These are phyloP conservation scores for Papiliotrema fonsecae DNA, from an alignment of 1,284 basidiomycete species.

Conservation along the genomic window DNA sequence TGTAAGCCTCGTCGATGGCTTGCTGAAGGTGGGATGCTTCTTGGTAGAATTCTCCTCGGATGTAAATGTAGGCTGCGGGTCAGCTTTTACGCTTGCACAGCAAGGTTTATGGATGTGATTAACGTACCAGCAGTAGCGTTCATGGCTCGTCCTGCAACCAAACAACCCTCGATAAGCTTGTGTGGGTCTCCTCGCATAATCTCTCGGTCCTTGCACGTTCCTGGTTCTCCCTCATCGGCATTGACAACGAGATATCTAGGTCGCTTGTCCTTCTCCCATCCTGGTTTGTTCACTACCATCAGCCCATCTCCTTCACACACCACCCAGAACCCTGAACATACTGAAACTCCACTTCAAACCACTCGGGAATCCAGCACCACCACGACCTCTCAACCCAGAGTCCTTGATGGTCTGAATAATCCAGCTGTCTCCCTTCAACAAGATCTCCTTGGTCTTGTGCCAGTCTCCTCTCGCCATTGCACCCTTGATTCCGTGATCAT, in stretches of 20 bases:
- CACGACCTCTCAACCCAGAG: constrained; percentile 90
- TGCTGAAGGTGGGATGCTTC: constrained; percentile 90
- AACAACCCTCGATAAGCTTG: constrained; percentile 95
- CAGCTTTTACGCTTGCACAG: not conserved
- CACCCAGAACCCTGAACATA: constrained; percentile 39
- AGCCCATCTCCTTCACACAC: not conserved
- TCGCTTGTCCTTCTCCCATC: constrained; percentile 91
- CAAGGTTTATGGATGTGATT: not conserved
- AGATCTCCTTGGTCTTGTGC: constrained; percentile 94
- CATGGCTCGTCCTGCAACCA: constrained; percentile 96
- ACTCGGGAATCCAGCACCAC: constrained; percentile 95
- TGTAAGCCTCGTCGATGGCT: constrained; percentile 93
- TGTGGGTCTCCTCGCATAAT: constrained; percentile 97
- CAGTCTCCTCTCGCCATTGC: constrained; percentile 90
- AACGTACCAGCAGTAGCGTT: constrained; percentile 73
- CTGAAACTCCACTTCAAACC: constrained; percentile 97
- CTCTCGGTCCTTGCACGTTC: constrained; percentile 98
- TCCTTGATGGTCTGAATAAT: constrained; percentile 95
- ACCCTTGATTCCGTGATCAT: constrained; percentile 85
- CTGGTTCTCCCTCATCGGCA: constrained; percentile 97
- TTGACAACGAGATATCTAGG: constrained; percentile 97
- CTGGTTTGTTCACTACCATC: constrained; percentile 74
- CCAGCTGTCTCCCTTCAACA: constrained; percentile 94
- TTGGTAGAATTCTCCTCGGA: constrained; percentile 96
- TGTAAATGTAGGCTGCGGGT: constrained; percentile 84